Evolutionary conservation across 768 basidiomycete genomes (phyloP), one percentile per base, ranked within the genome.

Genomic region (Chalciporus pseudorubinellus): DNA sequence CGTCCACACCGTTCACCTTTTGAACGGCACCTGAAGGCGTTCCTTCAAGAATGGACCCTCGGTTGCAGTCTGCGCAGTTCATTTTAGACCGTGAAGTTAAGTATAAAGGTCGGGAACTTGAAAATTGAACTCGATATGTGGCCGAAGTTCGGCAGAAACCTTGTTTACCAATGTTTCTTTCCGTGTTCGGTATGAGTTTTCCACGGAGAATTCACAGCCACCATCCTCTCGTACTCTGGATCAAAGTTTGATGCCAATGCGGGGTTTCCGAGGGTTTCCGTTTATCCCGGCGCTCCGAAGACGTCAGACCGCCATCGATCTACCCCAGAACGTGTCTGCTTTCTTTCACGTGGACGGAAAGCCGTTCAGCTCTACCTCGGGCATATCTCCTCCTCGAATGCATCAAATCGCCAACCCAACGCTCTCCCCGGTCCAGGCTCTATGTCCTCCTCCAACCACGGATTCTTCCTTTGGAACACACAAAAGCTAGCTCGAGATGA

Each of bases 21-120:
- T 56, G 57, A 29, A 76, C 52, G 2, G 56, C 58, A 10, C 83
- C 82, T 0, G 55, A 70, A 6, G 79, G 78, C 51, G 77, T 72
- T 43, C 77, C 78, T 3, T 72, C 64, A 9, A 82, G 71, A 13
- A 76, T 53, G 11, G 68, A 69, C 11, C 77, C 76, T 58, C 69
- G 74, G 24, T 60, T 61, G 53, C 80, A 79, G 39, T 75, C 59
- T 6, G 50, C 51, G 39, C 55, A 59, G 18, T 53, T 50, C 54
- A 52, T 55, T n/a, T 46, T 38, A 16, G 11, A 31, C 11, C 7
- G 29, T 31, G 29, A 31, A n/a, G n/a, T n/a, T n/a, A n/a, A n/a
- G n/a, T n/a, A n/a, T n/a, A n/a, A n/a, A n/a, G n/a, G n/a, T n/a
- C n/a, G n/a, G n/a, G n/a, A n/a, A n/a, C n/a, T n/a, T n/a, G n/a